These are phyloP conservation scores for Kalmusia sp. DNA, from an alignment of 2,329 filamentous ascomycete genomes.

Conservation along the genomic window DNA sequence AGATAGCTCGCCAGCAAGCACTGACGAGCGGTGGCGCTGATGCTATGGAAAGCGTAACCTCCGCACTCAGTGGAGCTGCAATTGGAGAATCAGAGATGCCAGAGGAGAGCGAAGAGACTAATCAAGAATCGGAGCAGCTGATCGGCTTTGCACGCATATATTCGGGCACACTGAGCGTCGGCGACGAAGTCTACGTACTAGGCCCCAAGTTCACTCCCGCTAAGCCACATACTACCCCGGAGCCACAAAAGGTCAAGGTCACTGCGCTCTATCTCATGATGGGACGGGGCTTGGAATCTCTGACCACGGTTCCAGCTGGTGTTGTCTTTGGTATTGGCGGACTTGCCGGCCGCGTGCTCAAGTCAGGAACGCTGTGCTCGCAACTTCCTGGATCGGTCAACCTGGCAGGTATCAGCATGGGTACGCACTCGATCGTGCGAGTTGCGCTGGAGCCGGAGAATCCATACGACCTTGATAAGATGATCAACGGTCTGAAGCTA, in stretches of 20 bases:
- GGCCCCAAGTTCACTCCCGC: slow-evolving; percentile 92
- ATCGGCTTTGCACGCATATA: slow-evolving; percentile 95
- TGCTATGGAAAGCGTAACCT: slow-evolving; percentile 61
- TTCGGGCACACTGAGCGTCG: slow-evolving; percentile 87
- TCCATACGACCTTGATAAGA: slow-evolving; percentile 89
- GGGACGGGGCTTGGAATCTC: slow-evolving; percentile 84
- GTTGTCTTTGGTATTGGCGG: slow-evolving; percentile 96
- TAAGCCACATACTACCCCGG: slow-evolving; percentile 72
- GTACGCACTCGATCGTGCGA: slow-evolving; percentile 88
- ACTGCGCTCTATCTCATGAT: slow-evolving; percentile 93
- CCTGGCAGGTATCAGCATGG: slow-evolving; percentile 82
- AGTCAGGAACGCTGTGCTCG: slow-evolving; percentile 92
- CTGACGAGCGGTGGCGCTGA: slow-evolving; percentile 51
- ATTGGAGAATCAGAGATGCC: slow-evolving; percentile 53
- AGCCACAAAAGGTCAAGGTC: slow-evolving; percentile 82
- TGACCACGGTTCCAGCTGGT: slow-evolving; percentile 86
- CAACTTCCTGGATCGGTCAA: slow-evolving; percentile 87
- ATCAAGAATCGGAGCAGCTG: slow-evolving; percentile 80
- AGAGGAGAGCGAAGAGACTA: slow-evolving; percentile 55
- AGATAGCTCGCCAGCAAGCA: slow-evolving; percentile 81
- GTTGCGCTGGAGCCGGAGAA: slow-evolving; percentile 94
- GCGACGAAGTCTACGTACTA: slow-evolving; percentile 89
- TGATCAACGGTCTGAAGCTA: slow-evolving; percentile 86
- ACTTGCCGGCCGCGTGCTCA: slow-evolving; percentile 90
- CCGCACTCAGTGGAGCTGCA: slow-evolving; percentile 66